Conservation (phyloP, 2,329 filamentous ascomycete genomes). For the Colletotrichum destructivum region DNA sequence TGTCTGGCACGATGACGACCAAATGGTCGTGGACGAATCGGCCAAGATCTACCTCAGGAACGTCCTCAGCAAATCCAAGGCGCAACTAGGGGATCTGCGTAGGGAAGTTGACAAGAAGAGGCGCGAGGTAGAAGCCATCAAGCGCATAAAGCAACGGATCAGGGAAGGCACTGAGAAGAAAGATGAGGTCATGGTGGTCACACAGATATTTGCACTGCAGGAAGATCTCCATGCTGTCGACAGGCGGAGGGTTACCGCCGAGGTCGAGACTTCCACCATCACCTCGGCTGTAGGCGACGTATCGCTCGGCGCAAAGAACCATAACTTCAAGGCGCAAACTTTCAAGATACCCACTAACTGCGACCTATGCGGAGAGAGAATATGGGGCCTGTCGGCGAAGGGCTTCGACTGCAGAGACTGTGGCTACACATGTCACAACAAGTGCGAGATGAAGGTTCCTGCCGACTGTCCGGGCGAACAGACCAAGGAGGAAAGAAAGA, state of each 20-base stretch:
- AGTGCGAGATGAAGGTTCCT: constrained; percentile 99
- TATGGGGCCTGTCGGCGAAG: constrained; percentile 97
- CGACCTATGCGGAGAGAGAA: constrained; percentile 94
- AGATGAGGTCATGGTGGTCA: constrained; percentile 89
- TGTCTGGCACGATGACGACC: constrained; percentile 94
- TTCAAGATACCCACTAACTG: constrained; percentile 99
- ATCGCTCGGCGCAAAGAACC: constrained; percentile 91
- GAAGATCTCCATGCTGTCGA: constrained; percentile 90
- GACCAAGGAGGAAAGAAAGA: constrained; percentile 95
- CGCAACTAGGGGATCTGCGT: constrained; percentile 83
- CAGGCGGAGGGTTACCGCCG: constrained; percentile 86
- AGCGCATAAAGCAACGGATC: constrained; percentile 80
- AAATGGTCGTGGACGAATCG: constrained; percentile 87
- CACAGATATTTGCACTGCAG: constrained; percentile 85
- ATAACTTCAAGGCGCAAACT: constrained; percentile 98
- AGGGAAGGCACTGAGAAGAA: constrained; percentile 89
- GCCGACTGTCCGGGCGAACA: constrained; percentile 96
- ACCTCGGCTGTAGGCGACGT: constrained; percentile 93
- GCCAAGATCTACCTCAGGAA: constrained; percentile 95
- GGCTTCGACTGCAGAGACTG: constrained; percentile 97
- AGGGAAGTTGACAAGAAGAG: constrained; percentile 89
- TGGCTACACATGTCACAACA: constrained; percentile 97
- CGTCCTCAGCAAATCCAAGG: constrained; percentile 90
- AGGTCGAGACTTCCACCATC: constrained; percentile 94
- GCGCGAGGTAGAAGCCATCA: constrained; percentile 85